Conservation (phyloP, 106 monocot genomes). For the Allium cepa region DNA sequence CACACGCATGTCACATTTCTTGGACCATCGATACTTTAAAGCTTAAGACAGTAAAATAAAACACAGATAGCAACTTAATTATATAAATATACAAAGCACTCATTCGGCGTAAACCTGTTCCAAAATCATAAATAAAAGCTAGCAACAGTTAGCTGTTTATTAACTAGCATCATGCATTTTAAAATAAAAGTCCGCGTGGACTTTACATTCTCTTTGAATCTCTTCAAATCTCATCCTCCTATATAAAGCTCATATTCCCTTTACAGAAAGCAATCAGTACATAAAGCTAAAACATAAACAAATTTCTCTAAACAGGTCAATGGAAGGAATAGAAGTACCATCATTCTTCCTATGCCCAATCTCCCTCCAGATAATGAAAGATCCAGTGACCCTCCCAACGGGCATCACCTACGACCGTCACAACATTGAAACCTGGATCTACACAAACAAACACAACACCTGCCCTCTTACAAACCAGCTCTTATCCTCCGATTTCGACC, state of each 20-base stretch:
- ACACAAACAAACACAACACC: conserved; percentile 22
- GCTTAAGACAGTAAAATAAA: too few species aligned
- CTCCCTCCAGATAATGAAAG: conserved; percentile 65
- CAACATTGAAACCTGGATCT: conserved; percentile 71
- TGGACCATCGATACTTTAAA: too few species aligned
- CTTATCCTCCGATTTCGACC: conserved; percentile 12
- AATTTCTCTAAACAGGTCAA: not conserved
- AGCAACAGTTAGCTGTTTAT: too few species aligned
- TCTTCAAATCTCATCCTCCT: conserved; percentile 1
- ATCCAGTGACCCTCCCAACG: conserved; percentile 72
- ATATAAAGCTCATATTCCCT: not conserved
- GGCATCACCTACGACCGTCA: conserved; percentile 83
- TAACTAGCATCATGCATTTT: too few species aligned
- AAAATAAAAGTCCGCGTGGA: conserved; percentile 4
- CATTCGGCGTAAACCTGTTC: too few species aligned
- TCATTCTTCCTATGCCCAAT: conserved; percentile 72
- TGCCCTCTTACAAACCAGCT: conserved; percentile 62
- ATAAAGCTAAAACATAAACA: not conserved
- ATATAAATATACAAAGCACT: too few species aligned
- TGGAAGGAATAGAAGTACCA: conserved; percentile 28
- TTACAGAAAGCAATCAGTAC: not conserved
- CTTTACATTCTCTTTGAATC: not conserved
- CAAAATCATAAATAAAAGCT: too few species aligned
- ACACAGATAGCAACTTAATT: too few species aligned
- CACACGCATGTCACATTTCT: too few species aligned